These are phyloP conservation scores for Kluyveromyces aestuarii DNA, from an alignment of 805 yeast genomes.

Conservation along the genomic window DNA sequence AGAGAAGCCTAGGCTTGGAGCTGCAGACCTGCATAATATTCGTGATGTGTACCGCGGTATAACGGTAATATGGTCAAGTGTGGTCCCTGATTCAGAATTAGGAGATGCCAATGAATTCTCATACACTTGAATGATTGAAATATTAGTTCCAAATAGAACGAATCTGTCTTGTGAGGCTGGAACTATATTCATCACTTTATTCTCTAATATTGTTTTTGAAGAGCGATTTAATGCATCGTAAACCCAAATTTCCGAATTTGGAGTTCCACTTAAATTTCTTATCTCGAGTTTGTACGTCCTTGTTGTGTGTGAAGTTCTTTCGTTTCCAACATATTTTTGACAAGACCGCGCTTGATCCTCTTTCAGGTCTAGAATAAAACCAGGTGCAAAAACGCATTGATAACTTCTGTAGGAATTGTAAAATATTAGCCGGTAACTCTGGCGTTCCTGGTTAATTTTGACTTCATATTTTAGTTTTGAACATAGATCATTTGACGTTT, in stretches of 20 bases:
- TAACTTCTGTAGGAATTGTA: neutral
- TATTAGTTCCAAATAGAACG: neutral
- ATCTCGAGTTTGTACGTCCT: neutral
- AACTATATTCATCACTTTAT: neutral
- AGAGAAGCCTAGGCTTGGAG: neutral
- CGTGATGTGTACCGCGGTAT: neutral
- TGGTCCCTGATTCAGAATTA: neutral
- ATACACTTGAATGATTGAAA: neutral
- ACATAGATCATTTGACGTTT: neutral
- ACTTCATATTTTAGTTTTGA: neutral
- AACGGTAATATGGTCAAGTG: neutral
- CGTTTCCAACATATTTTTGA: neutral
- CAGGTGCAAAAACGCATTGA: neutral
- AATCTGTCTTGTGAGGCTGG: constrained; percentile 1
- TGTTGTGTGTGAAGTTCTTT: neutral
- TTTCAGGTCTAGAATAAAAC: neutral
- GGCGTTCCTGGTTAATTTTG: neutral
- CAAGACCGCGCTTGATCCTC: neutral
- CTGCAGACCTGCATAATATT: neutral
- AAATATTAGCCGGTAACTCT: neutral
- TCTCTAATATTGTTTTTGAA: neutral
- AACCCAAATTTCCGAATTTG: neutral
- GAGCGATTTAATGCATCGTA: neutral
- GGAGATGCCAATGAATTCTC: neutral
- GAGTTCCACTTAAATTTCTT: neutral